Evolutionary conservation across 306 rosid species (phyloP).

Genomic region (Vigna radiata): DNA sequence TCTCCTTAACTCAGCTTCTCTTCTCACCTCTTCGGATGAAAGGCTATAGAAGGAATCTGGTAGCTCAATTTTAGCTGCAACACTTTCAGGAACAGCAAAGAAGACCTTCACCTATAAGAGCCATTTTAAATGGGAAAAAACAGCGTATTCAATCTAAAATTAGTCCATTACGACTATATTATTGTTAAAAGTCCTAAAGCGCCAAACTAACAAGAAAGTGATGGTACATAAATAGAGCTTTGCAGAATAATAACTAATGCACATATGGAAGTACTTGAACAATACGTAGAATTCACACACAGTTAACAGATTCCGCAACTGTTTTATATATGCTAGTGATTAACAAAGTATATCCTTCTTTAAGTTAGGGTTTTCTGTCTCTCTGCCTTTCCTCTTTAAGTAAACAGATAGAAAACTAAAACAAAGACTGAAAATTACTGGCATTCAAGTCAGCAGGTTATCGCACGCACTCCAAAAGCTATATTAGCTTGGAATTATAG

Average conservation of each 20-base stretch:
- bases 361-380: conserved; percentile 17
- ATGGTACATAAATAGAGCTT: conserved; percentile 7
- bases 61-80: conserved; percentile 84
- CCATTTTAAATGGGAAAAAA: conserved; percentile 17
- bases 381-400: conserved; percentile 10
- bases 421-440: background rate
- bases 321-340: conserved; percentile 17
- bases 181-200: conserved; percentile 8
- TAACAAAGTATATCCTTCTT: conserved; percentile 19
- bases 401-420: background rate
- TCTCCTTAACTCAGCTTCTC: conserved; percentile 87
- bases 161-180: background rate
- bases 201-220: conserved; percentile 38
- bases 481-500: background rate
- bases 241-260: conserved; percentile 18
- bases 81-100: conserved; percentile 88
- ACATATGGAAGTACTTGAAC: conserved; percentile 13
- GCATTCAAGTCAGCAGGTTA: conserved; percentile 3
- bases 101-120: conserved; percentile 75
- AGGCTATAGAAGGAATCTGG: conserved; percentile 90
- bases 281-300: background rate
- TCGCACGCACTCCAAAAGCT: conserved; percentile 5
- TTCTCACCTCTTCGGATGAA: conserved; percentile 74
- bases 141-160: conserved; percentile 28
- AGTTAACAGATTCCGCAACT: conserved; percentile 23